Percentiles rank a stretch among this genome's conserved stretches.
These are phyloP conservation scores for Solanum chacoense DNA, from an alignment of 305 asterid genomes.

Conservation along the genomic window DNA sequence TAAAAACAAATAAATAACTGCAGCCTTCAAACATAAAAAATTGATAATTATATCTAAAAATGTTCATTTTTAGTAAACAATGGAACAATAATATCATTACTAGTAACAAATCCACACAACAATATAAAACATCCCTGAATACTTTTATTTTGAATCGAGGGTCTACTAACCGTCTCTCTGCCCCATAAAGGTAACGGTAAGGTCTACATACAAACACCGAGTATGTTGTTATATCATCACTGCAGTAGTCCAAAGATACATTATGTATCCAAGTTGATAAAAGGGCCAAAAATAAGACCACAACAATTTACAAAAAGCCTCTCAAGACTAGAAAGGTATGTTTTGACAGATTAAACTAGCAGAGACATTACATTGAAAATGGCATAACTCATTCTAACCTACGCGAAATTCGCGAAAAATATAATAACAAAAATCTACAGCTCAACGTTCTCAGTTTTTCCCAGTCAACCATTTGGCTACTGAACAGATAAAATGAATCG, in stretches of 20 bases:
- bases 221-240: not conserved
- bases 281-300: not conserved
- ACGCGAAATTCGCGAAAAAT: not conserved
- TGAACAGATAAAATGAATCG: not conserved
- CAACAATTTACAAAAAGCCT: not conserved
- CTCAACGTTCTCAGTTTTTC: not conserved
- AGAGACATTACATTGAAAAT: not conserved
- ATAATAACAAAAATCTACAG: not conserved
- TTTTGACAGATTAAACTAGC: not conserved
- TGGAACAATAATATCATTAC: not conserved
- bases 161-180: not conserved
- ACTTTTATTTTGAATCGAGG: not conserved
- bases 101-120: not conserved
- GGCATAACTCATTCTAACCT: not conserved
- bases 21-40: not conserved
- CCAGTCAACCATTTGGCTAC: not conserved
- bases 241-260: not conserved
- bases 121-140: not conserved
- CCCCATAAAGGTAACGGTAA: not conserved
- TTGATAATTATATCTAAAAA: not conserved
- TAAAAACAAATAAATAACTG: not conserved
- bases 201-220: rapidly evolving
- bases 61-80: not conserved
- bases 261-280: not conserved
- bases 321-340: not conserved